A percentile compares a stretch with the other conserved stretches of the same genome.
Conservation (phyloP, 306 rosid species). For the Gillenia trifoliata region DNA sequence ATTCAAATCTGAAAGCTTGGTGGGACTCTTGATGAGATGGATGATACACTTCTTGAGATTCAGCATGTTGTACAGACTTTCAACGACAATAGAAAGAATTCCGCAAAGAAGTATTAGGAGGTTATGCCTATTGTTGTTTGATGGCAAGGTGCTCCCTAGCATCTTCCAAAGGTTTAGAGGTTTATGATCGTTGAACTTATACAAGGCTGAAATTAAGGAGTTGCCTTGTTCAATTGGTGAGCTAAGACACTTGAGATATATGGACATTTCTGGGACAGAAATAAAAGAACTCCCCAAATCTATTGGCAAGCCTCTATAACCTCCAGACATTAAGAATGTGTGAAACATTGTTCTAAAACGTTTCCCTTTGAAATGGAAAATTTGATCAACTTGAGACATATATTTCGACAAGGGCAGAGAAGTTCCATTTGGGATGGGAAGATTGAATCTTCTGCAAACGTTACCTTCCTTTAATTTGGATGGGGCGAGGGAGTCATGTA, state of each 20-base stretch:
- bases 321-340: background rate
- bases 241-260: too few relatives aligned
- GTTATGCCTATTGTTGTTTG: too few relatives aligned
- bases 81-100: too few relatives aligned
- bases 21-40: too few relatives aligned
- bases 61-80: too few relatives aligned
- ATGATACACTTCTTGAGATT: too few relatives aligned
- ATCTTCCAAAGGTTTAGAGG: fast-evolving
- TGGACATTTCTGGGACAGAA: fast-evolving
- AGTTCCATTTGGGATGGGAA: background rate
- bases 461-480: background rate
- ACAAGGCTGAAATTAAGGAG: fast-evolving
- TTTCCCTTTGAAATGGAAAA: background rate
- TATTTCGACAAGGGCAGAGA: background rate
- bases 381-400: background rate
- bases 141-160: too few relatives aligned
- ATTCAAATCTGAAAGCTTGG: too few relatives aligned
- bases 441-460: background rate
- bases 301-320: background rate
- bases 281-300: too few relatives aligned
- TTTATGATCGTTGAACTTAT: too few relatives aligned
- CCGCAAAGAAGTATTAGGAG: fast-evolving
- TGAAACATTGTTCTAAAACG: background rate
- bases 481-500: too few relatives aligned
- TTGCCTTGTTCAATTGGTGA: too few relatives aligned